These are phyloP conservation scores for Hypoxylon sp. DNA, from an alignment of 2,329 filamentous ascomycete species.

Conservation along the genomic window DNA sequence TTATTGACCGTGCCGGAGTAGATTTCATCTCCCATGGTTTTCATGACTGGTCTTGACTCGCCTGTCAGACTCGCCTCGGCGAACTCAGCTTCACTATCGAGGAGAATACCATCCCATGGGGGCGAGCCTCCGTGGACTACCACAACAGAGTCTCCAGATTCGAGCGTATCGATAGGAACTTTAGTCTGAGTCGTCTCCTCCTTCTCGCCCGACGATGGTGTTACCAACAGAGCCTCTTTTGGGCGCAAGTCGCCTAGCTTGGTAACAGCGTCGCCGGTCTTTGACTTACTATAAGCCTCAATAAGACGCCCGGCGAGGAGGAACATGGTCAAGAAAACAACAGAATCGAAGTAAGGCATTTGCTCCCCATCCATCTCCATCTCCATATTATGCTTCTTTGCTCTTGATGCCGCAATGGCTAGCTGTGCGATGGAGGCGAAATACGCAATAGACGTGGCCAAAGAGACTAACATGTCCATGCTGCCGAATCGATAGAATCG, in stretches of 20 bases:
- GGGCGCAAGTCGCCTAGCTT: conserved; percentile 17
- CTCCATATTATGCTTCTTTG: background rate
- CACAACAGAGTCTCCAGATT: conserved; percentile 11
- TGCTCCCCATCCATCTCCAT: conserved; percentile 16
- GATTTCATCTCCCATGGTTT: conserved; percentile 10
- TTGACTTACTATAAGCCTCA: conserved; percentile 24
- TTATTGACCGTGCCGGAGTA: conserved; percentile 20
- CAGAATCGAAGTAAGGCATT: conserved; percentile 21
- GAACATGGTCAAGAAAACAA: conserved; percentile 26
- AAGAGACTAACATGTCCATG: conserved; percentile 18
- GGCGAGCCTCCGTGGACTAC: conserved; percentile 18
- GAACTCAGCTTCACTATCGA: conserved; percentile 14
- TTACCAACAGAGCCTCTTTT: conserved; percentile 17
- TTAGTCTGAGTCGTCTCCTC: conserved; percentile 8
- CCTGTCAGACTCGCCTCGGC: conserved; percentile 12
- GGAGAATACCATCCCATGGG: conserved; percentile 17
- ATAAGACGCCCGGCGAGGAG: conserved; percentile 16
- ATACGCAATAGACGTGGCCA: conserved; percentile 12
- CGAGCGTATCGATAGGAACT: conserved; percentile 11
- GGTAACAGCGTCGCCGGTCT: conserved; percentile 20
- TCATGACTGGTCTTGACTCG: conserved; percentile 8
- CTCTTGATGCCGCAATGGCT: background rate
- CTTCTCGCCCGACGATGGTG: background rate
- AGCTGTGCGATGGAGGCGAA: conserved; percentile 12
- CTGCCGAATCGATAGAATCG: conserved; percentile 19